phyloP scores from a whole-genome alignment of 2,329 filamentous ascomycete species.

The Juglanconis sp. region DNA sequence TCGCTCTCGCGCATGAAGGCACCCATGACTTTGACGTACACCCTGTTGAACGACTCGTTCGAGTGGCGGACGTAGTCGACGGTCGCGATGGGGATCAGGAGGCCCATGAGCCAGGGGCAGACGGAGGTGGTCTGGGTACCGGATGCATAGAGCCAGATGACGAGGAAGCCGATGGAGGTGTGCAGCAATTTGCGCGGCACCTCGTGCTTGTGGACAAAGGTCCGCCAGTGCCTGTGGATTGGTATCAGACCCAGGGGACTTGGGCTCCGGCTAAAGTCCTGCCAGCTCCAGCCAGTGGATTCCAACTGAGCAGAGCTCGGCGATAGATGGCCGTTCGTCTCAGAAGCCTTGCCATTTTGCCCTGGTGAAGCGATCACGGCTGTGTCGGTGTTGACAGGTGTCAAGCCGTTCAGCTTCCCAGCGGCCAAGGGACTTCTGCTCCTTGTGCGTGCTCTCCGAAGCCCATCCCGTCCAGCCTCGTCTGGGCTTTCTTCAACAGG shows the following conservation, averaged over 20 bases:
- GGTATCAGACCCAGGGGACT: slow-evolving; percentile 92
- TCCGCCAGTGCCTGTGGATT: slow-evolving; percentile 87
- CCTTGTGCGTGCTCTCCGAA: slow-evolving; percentile 63
- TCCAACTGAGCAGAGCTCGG: slow-evolving; percentile 55
- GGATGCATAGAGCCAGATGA: slow-evolving; percentile 77
- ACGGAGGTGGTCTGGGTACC: slow-evolving; percentile 76
- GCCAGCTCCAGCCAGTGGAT: slow-evolving; percentile 71
- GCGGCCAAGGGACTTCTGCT: slow-evolving; percentile 65
- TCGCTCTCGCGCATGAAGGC: slow-evolving; percentile 97
- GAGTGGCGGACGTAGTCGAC: slow-evolving; percentile 81
- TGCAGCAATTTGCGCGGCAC: slow-evolving; percentile 91
- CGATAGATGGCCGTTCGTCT: slow-evolving; percentile 66
- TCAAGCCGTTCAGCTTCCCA: slow-evolving; percentile 52
- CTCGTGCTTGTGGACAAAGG: slow-evolving; percentile 93
- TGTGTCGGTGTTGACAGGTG: slow-evolving; percentile 42
- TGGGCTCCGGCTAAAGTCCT: slow-evolving; percentile 85
- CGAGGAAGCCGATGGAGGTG: slow-evolving; percentile 94
- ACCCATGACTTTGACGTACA: slow-evolving; percentile 82
- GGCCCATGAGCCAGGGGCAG: slow-evolving; percentile 77
- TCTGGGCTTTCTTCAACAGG: slow-evolving; percentile 58
- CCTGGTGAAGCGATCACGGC: slow-evolving; percentile 16
- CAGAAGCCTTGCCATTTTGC: slow-evolving; percentile 27
- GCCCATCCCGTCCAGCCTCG: slow-evolving; percentile 45
- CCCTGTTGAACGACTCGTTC: slow-evolving; percentile 74
- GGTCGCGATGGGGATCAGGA: slow-evolving; percentile 78